phyloP scores from a whole-genome alignment of 768 basidiomycete genomes.

The Suillus spraguei region DNA sequence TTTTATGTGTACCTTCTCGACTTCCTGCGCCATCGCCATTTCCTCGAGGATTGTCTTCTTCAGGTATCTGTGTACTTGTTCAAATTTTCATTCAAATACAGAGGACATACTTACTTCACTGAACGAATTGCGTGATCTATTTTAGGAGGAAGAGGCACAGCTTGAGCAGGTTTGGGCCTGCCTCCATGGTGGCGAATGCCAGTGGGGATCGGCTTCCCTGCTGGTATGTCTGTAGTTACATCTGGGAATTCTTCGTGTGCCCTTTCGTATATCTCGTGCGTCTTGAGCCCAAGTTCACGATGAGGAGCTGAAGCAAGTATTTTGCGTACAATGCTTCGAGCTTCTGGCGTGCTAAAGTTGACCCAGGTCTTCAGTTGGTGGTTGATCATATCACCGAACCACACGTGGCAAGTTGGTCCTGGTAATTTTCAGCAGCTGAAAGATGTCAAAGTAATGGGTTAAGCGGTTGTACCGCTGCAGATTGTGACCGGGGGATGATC shows the following conservation, averaged over 20 bases:
- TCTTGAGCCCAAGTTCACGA: constrained; percentile 15
- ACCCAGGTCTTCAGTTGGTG: constrained; percentile 10
- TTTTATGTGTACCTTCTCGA: constrained; percentile 23
- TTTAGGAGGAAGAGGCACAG: constrained; percentile 16
- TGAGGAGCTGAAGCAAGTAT: constrained; percentile 11
- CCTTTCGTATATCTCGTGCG: constrained; percentile 21
- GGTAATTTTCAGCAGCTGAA: neutral
- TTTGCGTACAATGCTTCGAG: constrained; percentile 14
- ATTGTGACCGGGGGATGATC: neutral
- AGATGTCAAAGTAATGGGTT: neutral
- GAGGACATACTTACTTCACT: constrained; percentile 14
- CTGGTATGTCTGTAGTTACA: constrained; percentile 6
- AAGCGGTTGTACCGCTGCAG: neutral
- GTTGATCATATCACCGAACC: neutral
- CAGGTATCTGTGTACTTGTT: constrained; percentile 20
- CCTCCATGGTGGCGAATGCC: constrained; percentile 6
- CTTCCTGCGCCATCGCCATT: constrained; percentile 18
- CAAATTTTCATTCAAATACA: neutral
- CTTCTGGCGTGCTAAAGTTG: constrained; percentile 12
- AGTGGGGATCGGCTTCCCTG: neutral
- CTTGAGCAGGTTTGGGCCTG: neutral
- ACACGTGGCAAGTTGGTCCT: neutral
- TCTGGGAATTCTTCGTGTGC: constrained; percentile 14
- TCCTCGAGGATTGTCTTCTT: constrained; percentile 26
- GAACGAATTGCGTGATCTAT: constrained; percentile 22